phyloP scores from a whole-genome alignment of 2,329 filamentous ascomycete genomes.

The Diaporthe vexans region DNA sequence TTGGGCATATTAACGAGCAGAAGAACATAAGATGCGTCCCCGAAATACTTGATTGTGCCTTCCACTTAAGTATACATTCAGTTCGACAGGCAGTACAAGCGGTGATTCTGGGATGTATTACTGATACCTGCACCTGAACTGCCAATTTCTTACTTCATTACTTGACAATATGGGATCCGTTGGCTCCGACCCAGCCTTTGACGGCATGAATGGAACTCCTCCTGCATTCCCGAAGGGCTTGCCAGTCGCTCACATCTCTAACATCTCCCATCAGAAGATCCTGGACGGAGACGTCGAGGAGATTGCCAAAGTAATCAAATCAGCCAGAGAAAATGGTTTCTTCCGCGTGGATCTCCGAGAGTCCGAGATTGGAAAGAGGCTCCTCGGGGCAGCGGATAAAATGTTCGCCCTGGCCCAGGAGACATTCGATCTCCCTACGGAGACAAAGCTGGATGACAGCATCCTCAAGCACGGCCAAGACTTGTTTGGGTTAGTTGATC shows the following conservation, averaged over 20 bases:
- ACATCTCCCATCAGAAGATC: conserved; percentile 11
- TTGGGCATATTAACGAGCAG: background rate
- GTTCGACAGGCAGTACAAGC: background rate
- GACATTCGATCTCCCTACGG: conserved; percentile 2
- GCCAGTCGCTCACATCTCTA: conserved; percentile 1
- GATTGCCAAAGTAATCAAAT: conserved; percentile 1
- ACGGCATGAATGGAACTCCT: background rate
- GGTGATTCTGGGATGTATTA: background rate
- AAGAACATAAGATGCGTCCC: background rate
- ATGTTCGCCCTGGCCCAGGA: background rate
- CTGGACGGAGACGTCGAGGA: conserved; percentile 3
- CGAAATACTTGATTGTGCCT: background rate
- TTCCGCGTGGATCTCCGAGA: background rate
- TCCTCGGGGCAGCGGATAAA: background rate
- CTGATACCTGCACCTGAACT: background rate
- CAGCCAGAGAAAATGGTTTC: conserved; percentile 6
- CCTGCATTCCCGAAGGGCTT: background rate
- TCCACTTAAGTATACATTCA: background rate
- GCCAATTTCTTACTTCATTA: background rate
- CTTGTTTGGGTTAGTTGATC: background rate
- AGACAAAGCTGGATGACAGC: conserved; percentile 8
- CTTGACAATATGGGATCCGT: background rate
- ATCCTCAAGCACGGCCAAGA: conserved; percentile 9
- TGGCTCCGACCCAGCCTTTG: background rate
- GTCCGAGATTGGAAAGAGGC: background rate